Conservation (phyloP, 805 yeast species). For the Candida ulmi region DNA sequence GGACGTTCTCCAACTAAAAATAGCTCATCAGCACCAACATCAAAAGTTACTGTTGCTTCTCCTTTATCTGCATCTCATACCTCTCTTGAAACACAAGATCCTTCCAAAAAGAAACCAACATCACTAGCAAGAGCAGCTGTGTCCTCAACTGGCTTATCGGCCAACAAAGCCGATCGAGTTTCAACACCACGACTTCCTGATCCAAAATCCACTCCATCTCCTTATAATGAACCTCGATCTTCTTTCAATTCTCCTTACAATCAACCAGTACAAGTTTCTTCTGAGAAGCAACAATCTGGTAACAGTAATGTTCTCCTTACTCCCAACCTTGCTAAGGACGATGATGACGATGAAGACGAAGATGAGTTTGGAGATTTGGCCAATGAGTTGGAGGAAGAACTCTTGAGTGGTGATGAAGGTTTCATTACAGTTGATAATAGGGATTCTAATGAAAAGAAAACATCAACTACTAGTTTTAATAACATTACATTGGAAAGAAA, state of each 20-base stretch:
- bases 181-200: neutral
- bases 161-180: neutral
- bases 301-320: neutral
- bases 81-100: neutral
- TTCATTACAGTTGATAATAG: constrained; percentile 10
- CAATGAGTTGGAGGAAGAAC: constrained; percentile 22
- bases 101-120: neutral
- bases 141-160: too few species aligned
- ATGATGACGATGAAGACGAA: constrained; percentile 6
- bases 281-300: constrained; percentile 16
- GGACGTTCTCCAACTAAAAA: neutral
- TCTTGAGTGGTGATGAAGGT: constrained; percentile 4
- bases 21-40: neutral
- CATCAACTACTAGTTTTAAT: neutral
- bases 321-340: neutral
- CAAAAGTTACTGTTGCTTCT: neutral
- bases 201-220: neutral
- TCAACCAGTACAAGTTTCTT: constrained; percentile 4
- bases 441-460: neutral
- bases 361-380: constrained; percentile 19
- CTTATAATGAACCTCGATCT: neutral
- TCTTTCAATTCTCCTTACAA: neutral
- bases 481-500: neutral
- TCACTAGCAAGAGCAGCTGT: neutral
- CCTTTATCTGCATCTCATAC: neutral